A percentile compares a stretch with the other conserved stretches of the same genome.
phyloP scores from a whole-genome alignment of 169 alveolate species.

The Hammondia hammondi region DNA sequence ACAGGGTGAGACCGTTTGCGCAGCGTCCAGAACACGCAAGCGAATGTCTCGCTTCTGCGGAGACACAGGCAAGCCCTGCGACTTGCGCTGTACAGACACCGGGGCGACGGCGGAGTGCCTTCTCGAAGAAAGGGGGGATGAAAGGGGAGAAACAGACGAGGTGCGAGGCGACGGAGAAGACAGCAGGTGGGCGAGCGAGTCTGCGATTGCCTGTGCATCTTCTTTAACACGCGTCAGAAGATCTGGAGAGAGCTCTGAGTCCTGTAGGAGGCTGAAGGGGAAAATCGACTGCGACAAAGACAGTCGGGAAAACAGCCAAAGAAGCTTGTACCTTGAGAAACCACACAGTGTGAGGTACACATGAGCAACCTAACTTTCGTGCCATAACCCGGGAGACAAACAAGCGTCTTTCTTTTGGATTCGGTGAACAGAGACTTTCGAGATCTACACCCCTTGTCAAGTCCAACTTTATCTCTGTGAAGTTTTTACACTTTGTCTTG shows the following conservation, averaged over 20 bases:
- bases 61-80: not conserved
- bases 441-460: too few relatives aligned
- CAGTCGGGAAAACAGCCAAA: not conserved
- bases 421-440: too few relatives aligned
- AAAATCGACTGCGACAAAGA: constrained; percentile 1
- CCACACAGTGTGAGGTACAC: too few relatives aligned
- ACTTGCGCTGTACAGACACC: not conserved
- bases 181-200: constrained; percentile 1
- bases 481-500: too few relatives aligned
- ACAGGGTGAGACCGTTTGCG: too few relatives aligned
- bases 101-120: not conserved
- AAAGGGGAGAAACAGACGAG: not conserved
- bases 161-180: not conserved
- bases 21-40: not conserved
- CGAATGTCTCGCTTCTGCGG: not conserved
- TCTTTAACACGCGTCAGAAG: not conserved
- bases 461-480: too few relatives aligned
- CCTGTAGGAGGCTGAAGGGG: constrained; percentile 32
- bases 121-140: not conserved
- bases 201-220: not conserved
- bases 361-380: too few relatives aligned
- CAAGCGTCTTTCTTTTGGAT: too few relatives aligned
- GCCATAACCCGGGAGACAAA: not conserved
- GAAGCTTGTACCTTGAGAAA: too few relatives aligned
- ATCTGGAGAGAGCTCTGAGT: not conserved